Conservation (phyloP, 2,329 filamentous ascomycete genomes). For the Colletotrichum sp. region DNA sequence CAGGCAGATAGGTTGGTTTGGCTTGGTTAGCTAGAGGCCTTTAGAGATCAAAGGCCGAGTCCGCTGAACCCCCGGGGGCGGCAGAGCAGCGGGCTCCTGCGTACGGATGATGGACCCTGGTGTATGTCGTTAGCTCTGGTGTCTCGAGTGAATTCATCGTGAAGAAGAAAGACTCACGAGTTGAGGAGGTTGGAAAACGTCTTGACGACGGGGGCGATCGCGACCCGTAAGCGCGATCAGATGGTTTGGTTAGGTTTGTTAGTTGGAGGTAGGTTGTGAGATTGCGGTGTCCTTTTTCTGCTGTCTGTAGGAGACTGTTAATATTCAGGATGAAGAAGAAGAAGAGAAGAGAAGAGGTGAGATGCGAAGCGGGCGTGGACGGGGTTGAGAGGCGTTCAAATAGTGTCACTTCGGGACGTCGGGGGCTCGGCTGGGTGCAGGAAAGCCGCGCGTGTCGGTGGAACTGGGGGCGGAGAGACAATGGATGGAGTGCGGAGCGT, state of each 20-base stretch:
- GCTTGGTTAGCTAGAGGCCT: conserved; percentile 49
- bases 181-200: conserved; percentile 99
- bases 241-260: conserved; percentile 5
- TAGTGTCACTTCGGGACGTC: not conserved
- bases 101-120: conserved; percentile 92
- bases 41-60: conserved; percentile 50
- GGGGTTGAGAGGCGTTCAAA: not conserved
- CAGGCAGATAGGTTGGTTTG: conserved; percentile 29
- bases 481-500: not conserved
- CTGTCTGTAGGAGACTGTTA: not conserved
- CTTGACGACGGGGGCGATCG: conserved; percentile 75
- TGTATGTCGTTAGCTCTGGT: conserved; percentile 26
- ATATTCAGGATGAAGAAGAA: not conserved
- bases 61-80: conserved; percentile 82
- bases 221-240: conserved; percentile 61
- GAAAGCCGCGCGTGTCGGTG: not conserved
- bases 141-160: not conserved
- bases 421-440: not conserved
- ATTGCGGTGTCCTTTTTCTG: not conserved
- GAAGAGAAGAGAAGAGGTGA: not conserved
- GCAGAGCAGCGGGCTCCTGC: conserved; percentile 95
- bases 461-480: not conserved
- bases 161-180: conserved; percentile 69
- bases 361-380: not conserved
- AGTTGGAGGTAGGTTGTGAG: not conserved